These are phyloP conservation scores for Amanita jacksonii DNA, from an alignment of 768 basidiomycete genomes.

Conservation along the genomic window DNA sequence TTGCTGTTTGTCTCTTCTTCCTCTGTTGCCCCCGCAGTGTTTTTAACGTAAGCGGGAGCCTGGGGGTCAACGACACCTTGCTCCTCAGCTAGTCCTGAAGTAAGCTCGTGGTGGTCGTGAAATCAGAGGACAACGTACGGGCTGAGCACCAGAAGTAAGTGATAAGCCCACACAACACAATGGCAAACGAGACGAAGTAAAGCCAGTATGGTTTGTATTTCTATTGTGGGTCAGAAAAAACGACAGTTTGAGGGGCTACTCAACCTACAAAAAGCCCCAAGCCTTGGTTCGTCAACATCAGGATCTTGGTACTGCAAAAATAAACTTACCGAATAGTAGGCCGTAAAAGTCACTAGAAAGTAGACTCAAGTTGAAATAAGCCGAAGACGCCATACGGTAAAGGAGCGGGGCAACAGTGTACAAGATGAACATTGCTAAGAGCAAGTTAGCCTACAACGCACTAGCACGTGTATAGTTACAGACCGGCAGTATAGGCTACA, in stretches of 20 bases:
- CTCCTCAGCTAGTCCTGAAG: constrained; percentile 45
- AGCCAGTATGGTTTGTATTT: constrained; percentile 82
- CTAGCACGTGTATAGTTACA: constrained; percentile 9
- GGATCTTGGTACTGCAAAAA: constrained; percentile 3
- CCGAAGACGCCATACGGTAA: constrained; percentile 78
- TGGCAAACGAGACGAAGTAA: constrained; percentile 71
- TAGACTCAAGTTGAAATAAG: constrained; percentile 77
- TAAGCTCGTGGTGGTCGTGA: background rate
- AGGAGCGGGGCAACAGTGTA: constrained; percentile 82
- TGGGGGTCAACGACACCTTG: constrained; percentile 56
- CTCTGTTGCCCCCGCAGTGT: no score
- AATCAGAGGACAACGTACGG: constrained; percentile 40
- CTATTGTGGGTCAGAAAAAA: constrained; percentile 25
- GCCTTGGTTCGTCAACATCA: constrained; percentile 19
- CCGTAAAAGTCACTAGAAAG: constrained; percentile 89
- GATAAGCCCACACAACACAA: constrained; percentile 65
- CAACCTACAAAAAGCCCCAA: constrained; percentile 41
- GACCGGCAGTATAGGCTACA: constrained; percentile 29
- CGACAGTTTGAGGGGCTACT: constrained; percentile 1
- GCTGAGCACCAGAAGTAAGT: constrained; percentile 82
- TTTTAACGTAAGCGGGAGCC: constrained; percentile 49
- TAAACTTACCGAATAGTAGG: constrained; percentile 54
- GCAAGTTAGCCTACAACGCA: constrained; percentile 10
- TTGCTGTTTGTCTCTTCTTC: no score
- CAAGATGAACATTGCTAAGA: constrained; percentile 70